phyloP scores from a whole-genome alignment of 768 basidiomycete genomes.

The Goffeauzyma gilvescens region DNA sequence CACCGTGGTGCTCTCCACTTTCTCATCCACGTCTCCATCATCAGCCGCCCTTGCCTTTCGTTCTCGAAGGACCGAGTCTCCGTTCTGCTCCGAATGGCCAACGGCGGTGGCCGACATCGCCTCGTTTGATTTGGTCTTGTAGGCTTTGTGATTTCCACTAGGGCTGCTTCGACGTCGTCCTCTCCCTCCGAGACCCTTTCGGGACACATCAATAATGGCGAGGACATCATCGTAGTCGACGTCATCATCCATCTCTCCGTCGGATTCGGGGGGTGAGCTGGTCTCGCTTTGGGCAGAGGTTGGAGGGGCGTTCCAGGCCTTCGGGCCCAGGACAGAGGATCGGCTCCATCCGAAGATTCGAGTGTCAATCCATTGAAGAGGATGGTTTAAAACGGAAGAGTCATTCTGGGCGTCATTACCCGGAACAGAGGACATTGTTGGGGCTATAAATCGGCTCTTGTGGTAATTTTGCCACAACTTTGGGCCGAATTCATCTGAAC shows the following conservation, averaged over 20 bases:
- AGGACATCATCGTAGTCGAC: slow-evolving; percentile 79
- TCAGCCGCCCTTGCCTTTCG: not conserved
- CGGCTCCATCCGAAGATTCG: slow-evolving; percentile 74
- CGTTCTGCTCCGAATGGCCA: not conserved
- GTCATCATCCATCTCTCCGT: slow-evolving; percentile 46
- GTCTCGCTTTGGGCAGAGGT: slow-evolving; percentile 43
- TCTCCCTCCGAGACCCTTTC: not conserved
- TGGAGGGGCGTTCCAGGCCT: slow-evolving; percentile 53
- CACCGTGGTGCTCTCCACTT: too few relatives aligned
- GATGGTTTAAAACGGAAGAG: slow-evolving; percentile 51
- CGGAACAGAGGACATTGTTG: slow-evolving; percentile 50
- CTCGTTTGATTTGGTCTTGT: not conserved
- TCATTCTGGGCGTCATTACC: slow-evolving; percentile 41
- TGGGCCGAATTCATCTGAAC: slow-evolving; percentile 77
- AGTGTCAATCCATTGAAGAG: slow-evolving; percentile 90
- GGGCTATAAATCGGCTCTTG: slow-evolving; percentile 4
- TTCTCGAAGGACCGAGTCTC: not conserved
- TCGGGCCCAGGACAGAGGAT: slow-evolving; percentile 58
- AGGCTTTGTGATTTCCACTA: slow-evolving; percentile 5
- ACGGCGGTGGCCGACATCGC: not conserved
- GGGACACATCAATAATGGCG: slow-evolving; percentile 1
- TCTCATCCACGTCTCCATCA: too few relatives aligned
- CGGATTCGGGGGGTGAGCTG: slow-evolving; percentile 55
- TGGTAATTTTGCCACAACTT: slow-evolving; percentile 72
- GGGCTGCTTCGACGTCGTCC: slow-evolving; percentile 10